Base-by-base conservation (phyloP, 371 early-diverging fungal genomes). In the Cokeromyces recurvatus region DNA sequence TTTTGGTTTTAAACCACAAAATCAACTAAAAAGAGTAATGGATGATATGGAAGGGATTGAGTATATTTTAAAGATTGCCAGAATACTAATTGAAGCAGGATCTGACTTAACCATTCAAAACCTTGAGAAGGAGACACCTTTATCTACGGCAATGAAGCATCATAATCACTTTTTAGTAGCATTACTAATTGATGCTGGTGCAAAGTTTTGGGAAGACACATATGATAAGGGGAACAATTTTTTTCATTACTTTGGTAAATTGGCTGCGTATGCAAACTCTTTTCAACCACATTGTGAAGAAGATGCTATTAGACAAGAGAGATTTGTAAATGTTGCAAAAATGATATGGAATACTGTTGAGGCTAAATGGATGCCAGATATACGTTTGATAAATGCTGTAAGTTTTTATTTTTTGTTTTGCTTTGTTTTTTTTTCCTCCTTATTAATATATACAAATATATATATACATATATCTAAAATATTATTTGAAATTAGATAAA, bases 41-140 rank as follows among this genome's bases (percentile, higher is more conserved):
- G 67, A 66, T 38, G 72, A 73, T 12, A 36, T 54, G 9, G 58
- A 62, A 17, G 77, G 70, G 11, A 45, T 60, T 16, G 38, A 49
- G 1, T 58, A 55, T 22, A 62, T 66, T 9, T 14, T 43, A 14
- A 17, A 49, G 4, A 8, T 78, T 21, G 65, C 66, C 2, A 39
- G 59, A 0, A 35, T 68, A 3, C 17, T 71, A 16, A 17, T 72
- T 10, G 32, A 56, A 6, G 43, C 48, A 12, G 66, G 71, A 19
- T 66, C 68, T 19, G 52, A 73, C 17, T 7, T 74, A 2, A 52
- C 75, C 36, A 35, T 41, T 1, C 45, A 41, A 24, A 64, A 69
- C 43, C 22, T 24, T 1, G 38, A 45, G 2, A 66, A 63, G 0
- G 56, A 73, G 23, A 79, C 82, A 2, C 78, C 82, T 2, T 51